Base-by-base conservation (phyloP, 2,329 filamentous ascomycete species). In the Balansia obtecta region DNA sequence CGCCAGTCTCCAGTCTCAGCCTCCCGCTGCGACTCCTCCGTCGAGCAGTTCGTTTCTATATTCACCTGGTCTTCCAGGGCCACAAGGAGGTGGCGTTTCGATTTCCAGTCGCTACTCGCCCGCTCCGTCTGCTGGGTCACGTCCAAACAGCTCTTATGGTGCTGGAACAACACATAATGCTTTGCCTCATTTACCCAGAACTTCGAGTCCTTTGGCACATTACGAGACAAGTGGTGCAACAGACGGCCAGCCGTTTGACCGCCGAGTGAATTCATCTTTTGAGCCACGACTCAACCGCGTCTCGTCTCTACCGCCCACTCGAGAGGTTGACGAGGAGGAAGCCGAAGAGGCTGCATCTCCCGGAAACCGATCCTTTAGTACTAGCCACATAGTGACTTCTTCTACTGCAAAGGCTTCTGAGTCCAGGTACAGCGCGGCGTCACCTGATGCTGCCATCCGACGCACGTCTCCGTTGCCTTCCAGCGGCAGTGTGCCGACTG, bases 191-290 rank as follows among this genome's bases (percentile, higher is more conserved):
- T 73, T 80, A 54, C 80, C 81, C 9, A 71, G 81, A 54, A 84
- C 81, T 1, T 84, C 80, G 1, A 85, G 81, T 55, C 81, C 81
- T 0, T 63, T 84, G 52, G 80, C 80, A 6, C 79, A 84, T 56
- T 83, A 81, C 52, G 80, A 83, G 60, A 70, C 72, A 11, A 71
- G 69, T 8, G 68, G 70, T 49, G 69, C 71, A 33, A 66, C 67
- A 44, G 75, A 78, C n/a, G 55, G 55, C 15, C 54, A 61, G n/a
- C 60, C 68, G 38, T 57, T 66, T n/a, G 71, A 76, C 51, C 69
- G 76, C 42, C 73, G 75, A 46, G 68, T 66, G 49, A 76, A 70
- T 56, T 75, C 75, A 37, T 75, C 74, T 1, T 74, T 78, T 55
- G 79, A 83, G 56, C 69, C 74, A 12, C 71, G 73, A 44, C 60